These are phyloP conservation scores for Tephrocybe sp. DNA, from an alignment of 768 basidiomycete genomes.

Conservation along the genomic window DNA sequence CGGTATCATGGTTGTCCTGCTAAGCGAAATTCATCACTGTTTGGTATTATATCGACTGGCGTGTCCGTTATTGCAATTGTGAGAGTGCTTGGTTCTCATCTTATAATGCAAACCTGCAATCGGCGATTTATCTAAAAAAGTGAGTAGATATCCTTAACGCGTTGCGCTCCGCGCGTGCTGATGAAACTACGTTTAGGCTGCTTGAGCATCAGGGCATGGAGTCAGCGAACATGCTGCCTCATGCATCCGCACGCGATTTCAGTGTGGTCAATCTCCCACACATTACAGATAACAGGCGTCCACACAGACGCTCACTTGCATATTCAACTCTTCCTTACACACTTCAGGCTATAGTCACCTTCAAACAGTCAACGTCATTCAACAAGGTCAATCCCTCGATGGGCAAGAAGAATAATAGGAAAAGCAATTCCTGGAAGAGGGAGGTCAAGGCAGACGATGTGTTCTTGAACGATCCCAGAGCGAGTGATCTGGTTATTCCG, in stretches of 20 bases:
- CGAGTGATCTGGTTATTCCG: slow-evolving; percentile 16
- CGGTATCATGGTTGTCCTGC: no score
- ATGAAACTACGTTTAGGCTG: neutral
- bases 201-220: neutral
- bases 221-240: neutral
- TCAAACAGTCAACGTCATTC: neutral
- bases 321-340: neutral
- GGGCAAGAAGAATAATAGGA: slow-evolving; percentile 5
- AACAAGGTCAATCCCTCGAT: neutral
- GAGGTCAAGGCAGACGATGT: slow-evolving; percentile 15
- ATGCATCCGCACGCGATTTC: slow-evolving; percentile 6
- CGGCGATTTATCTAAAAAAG: neutral
- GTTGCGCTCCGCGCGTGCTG: neutral
- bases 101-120: neutral
- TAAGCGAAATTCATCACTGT: no score
- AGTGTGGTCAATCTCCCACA: neutral
- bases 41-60: no score
- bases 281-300: neutral
- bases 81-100: neutral
- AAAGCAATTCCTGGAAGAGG: slow-evolving; percentile 9
- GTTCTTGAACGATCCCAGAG: slow-evolving; percentile 13
- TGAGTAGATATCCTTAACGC: neutral
- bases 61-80: no score
- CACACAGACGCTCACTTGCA: neutral
- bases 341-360: neutral